Percentiles rank a stretch among this genome's conserved stretches.
These are phyloP conservation scores for Nicotiana undulata DNA, from an alignment of 257 asterid genomes.

Conservation along the genomic window DNA sequence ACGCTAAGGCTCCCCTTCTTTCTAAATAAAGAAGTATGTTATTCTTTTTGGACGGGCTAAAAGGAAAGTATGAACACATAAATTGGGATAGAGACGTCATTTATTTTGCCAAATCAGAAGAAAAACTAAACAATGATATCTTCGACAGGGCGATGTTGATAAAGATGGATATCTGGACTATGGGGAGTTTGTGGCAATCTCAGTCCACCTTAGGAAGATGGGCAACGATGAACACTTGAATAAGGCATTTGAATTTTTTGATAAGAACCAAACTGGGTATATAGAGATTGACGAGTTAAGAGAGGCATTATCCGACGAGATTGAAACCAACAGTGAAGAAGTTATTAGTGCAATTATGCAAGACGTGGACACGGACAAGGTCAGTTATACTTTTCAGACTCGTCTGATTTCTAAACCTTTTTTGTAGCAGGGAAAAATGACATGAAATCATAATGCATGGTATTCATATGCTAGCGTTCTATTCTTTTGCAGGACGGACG, in stretches of 20 bases:
- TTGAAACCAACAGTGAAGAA: slow-evolving; percentile 55
- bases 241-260: slow-evolving; percentile 78
- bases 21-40: too few relatives aligned
- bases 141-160: slow-evolving; percentile 68
- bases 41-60: too few relatives aligned
- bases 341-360: slow-evolving; percentile 70
- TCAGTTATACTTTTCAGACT: slow-evolving; percentile 8
- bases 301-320: slow-evolving; percentile 57
- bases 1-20: too few relatives aligned
- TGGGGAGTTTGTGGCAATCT: slow-evolving; percentile 83
- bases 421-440: too few relatives aligned
- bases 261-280: slow-evolving; percentile 53
- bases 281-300: slow-evolving; percentile 85
- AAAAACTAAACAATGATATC: neutral
- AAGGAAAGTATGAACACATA: too few relatives aligned
- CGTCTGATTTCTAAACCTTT: neutral
- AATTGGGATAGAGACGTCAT: neutral
- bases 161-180: slow-evolving; percentile 73
- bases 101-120: neutral
- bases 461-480: neutral
- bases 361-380: slow-evolving; percentile 92
- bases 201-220: slow-evolving; percentile 68
- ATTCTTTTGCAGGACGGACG: slow-evolving; percentile 53
- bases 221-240: slow-evolving; percentile 67
- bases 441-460: neutral